Evolutionary conservation across 148 eudicot genomes (phyloP).

Genomic region (Rheum nobile): DNA sequence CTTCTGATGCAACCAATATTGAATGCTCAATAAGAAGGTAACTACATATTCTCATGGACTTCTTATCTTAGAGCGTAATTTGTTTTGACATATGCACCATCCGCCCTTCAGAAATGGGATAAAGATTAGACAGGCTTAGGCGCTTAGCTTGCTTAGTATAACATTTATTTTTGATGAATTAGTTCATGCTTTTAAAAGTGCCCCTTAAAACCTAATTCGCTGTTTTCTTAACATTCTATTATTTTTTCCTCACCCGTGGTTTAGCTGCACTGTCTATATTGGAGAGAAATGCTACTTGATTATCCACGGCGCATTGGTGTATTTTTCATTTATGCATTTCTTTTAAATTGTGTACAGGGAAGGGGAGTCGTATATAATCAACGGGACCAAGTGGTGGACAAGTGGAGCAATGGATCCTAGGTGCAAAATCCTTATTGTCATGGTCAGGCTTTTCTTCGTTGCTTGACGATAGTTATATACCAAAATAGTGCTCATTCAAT

Average conservation of each 20-base stretch:
- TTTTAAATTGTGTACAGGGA: conserved; percentile 29
- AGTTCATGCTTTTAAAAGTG: neutral
- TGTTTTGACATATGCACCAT: neutral
- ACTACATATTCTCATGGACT: neutral
- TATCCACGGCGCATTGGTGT: neutral
- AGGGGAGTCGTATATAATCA: conserved; percentile 75
- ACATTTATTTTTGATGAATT: neutral
- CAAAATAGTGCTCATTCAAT: too few species aligned
- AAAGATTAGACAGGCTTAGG: neutral
- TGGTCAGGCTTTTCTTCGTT: conserved; percentile 42
- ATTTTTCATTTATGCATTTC: neutral
- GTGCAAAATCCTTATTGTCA: conserved; percentile 82
- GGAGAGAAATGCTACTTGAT: neutral
- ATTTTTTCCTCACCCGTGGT: neutral
- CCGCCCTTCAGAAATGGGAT: neutral
- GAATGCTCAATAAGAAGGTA: conserved; percentile 92
- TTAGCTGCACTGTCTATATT: neutral
- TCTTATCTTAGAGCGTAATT: neutral
- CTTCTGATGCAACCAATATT: conserved; percentile 95
- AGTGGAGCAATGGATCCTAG: conserved; percentile 99
- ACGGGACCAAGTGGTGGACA: conserved; percentile 98
- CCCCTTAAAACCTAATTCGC: neutral
- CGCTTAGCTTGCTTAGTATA: neutral
- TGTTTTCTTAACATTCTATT: neutral
- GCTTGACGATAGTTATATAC: neutral